Evolutionary conservation across 2,329 filamentous ascomycete species (phyloP).

Genomic region (Trichoderma cornu-damae): DNA sequence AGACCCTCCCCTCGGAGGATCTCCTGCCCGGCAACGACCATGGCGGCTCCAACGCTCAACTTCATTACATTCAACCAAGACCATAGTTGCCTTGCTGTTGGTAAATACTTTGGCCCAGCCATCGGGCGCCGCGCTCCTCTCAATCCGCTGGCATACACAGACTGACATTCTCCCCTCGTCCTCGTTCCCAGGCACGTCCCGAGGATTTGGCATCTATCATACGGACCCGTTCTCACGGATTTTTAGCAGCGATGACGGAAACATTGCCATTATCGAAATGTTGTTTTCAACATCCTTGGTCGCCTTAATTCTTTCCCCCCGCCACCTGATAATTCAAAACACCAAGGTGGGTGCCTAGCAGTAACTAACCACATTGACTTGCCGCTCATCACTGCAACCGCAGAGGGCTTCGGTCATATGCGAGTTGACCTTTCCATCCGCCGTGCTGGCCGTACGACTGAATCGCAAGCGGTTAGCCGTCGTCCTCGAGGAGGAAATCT

Average conservation of each 20-base stretch:
- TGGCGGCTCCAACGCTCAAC: slow-evolving; percentile 74
- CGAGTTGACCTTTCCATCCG: slow-evolving; percentile 97
- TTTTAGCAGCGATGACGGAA: slow-evolving; percentile 89
- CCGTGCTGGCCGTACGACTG: slow-evolving; percentile 85
- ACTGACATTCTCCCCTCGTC: not conserved
- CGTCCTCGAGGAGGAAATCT: slow-evolving; percentile 91
- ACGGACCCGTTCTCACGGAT: slow-evolving; percentile 95
- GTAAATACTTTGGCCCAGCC: slow-evolving; percentile 45
- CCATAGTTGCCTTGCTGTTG: slow-evolving; percentile 93
- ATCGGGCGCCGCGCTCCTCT: not conserved
- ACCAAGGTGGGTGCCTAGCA: slow-evolving; percentile 64
- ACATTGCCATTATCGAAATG: slow-evolving; percentile 97
- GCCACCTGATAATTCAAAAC: slow-evolving; percentile 92
- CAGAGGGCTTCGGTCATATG: slow-evolving; percentile 78
- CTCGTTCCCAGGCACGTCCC: slow-evolving; percentile 66
- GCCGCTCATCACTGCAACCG: slow-evolving; percentile 2
- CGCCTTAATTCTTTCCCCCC: slow-evolving; percentile 83
- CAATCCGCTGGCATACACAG: not conserved
- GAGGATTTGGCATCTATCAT: slow-evolving; percentile 93
- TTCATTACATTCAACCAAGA: slow-evolving; percentile 99
- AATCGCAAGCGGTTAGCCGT: slow-evolving; percentile 93
- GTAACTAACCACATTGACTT: not conserved
- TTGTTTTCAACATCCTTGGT: slow-evolving; percentile 97
- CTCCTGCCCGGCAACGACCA: slow-evolving; percentile 34
- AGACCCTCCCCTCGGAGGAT: not conserved